Conservation (phyloP, 1,284 basidiomycete species). For the Uromyces viciae-fabae region DNA sequence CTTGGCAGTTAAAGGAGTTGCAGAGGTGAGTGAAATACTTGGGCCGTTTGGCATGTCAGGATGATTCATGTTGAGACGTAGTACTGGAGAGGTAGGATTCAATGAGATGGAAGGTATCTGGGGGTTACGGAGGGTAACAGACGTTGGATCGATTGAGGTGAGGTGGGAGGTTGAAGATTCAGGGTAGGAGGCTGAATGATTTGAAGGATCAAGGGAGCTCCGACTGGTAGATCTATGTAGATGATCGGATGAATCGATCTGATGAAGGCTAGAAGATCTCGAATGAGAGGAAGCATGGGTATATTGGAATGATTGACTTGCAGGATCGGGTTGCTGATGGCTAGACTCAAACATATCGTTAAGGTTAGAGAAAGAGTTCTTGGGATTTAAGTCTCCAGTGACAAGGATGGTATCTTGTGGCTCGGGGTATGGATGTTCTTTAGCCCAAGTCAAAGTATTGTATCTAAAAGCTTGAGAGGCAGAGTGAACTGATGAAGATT, state of each 20-base stretch:
- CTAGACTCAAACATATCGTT: neutral
- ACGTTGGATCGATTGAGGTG: neutral
- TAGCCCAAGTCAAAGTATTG: constrained; percentile 40
- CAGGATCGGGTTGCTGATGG: neutral
- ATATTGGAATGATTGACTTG: neutral
- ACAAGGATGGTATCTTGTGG: constrained; percentile 30
- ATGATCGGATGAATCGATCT: neutral
- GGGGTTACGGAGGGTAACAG: neutral
- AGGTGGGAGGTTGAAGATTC: neutral
- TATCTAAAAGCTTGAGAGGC: neutral
- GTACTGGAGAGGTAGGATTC: constrained; percentile 33
- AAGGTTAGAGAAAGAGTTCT: neutral
- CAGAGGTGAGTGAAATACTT: constrained; percentile 37
- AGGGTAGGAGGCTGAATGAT: neutral
- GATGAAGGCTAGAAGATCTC: neutral
- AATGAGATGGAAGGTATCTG: neutral
- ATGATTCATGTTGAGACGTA: constrained; percentile 41
- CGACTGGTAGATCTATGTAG: neutral
- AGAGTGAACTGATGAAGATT: neutral
- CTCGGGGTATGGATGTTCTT: constrained; percentile 26
- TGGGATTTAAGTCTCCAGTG: constrained; percentile 30
- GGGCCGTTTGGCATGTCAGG: constrained; percentile 34
- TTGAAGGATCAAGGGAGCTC: neutral
- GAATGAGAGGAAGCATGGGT: neutral
- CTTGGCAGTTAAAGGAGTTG: constrained; percentile 34